Evolutionary conservation across 352 stramenopile genomes (phyloP).

Genomic region (Plasmopara muralis): DNA sequence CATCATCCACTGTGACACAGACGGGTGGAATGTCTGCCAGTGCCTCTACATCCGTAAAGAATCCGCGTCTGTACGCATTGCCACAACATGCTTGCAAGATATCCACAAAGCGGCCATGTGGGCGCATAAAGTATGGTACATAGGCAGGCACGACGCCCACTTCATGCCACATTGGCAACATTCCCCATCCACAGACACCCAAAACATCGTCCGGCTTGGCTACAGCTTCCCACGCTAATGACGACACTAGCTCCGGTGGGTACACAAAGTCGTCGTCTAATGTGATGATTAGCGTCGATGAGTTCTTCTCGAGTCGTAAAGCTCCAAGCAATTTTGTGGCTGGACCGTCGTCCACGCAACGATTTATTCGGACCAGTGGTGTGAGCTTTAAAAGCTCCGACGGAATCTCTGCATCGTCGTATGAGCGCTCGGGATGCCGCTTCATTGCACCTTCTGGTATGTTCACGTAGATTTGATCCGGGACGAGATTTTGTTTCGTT

Average conservation of each 20-base stretch:
- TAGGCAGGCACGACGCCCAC: conserved; percentile 76
- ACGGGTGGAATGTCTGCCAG: conserved; percentile 57
- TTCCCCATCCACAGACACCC: conserved; percentile 74
- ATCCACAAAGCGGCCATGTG: conserved; percentile 61
- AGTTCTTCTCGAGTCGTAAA: conserved; percentile 51
- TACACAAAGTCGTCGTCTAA: conserved; percentile 84
- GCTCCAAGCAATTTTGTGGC: conserved; percentile 68
- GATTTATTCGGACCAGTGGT: conserved; percentile 56
- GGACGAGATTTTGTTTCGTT: conserved; percentile 43
- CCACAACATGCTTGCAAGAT: conserved; percentile 67
- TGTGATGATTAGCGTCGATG: conserved; percentile 67
- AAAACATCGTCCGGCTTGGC: conserved; percentile 50
- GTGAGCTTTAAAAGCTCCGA: conserved; percentile 34
- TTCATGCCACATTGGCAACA: conserved; percentile 63
- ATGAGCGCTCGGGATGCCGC: conserved; percentile 61
- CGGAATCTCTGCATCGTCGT: conserved; percentile 63
- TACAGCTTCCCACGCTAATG: conserved; percentile 62
- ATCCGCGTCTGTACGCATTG: conserved; percentile 67
- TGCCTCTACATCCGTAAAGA: conserved; percentile 64
- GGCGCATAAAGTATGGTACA: conserved; percentile 78
- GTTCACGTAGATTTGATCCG: conserved; percentile 78
- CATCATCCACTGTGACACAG: conserved; percentile 77
- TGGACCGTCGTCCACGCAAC: conserved; percentile 74
- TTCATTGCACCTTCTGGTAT: conserved; percentile 68
- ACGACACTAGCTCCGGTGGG: conserved; percentile 47